These are phyloP conservation scores for Entomortierella parvispora DNA, from an alignment of 192 early-diverging fungal species.

Conservation along the genomic window DNA sequence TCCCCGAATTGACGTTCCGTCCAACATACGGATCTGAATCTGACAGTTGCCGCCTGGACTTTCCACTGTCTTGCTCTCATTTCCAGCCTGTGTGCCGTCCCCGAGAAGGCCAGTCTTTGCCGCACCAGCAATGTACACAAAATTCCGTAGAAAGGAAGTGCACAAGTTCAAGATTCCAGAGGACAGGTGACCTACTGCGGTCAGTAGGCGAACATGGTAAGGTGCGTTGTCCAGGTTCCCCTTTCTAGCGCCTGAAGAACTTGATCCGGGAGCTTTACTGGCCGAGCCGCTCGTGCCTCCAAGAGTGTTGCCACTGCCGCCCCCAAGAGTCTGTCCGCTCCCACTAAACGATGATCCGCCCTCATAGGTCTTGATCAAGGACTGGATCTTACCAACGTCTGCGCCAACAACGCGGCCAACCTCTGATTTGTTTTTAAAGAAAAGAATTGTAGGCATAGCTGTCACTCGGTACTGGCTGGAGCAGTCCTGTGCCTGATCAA, in stretches of 20 bases:
- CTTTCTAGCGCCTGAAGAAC: not conserved
- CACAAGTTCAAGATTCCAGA: conserved; percentile 27
- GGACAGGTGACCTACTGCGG: conserved; percentile 30
- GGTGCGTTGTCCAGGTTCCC: conserved; percentile 14
- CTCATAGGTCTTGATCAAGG: conserved; percentile 36
- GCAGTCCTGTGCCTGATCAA: conserved; percentile 42
- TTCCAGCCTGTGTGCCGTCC: not conserved
- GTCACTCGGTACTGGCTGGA: conserved; percentile 20
- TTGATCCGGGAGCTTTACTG: not conserved
- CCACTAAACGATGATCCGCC: conserved; percentile 40
- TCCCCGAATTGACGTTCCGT: conserved; percentile 36
- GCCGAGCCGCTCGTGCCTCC: not conserved
- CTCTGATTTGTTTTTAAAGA: conserved; percentile 44
- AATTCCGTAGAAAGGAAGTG: conserved; percentile 5
- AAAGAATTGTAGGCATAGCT: conserved; percentile 41
- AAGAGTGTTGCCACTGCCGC: conserved; percentile 1
- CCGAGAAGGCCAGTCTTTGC: conserved; percentile 45
- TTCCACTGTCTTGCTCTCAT: conserved; percentile 23
- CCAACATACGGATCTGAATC: conserved; percentile 39
- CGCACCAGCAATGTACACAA: conserved; percentile 13
- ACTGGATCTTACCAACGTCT: conserved; percentile 39
- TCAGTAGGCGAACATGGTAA: conserved; percentile 34
- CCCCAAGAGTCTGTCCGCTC: conserved; percentile 38
- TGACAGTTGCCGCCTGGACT: conserved; percentile 44
- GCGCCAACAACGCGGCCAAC: conserved; percentile 37